Evolutionary conservation across 2,329 filamentous ascomycete genomes (phyloP), one percentile per base, ranked within the genome.

Genomic region (Ophiostoma tasmaniense): DNA sequence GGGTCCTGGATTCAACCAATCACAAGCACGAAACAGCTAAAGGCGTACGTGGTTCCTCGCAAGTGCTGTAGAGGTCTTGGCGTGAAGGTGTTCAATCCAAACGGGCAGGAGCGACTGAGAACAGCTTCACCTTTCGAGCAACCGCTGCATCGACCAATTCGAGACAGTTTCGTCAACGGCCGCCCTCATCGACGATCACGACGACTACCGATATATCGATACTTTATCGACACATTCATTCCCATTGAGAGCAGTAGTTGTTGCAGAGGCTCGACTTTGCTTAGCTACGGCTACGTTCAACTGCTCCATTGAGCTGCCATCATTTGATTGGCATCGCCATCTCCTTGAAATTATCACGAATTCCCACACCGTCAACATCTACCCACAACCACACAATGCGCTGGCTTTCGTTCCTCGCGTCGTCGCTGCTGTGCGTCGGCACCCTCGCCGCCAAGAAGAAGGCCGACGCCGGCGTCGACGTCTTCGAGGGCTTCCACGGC

Each of bases 401-500:
- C 80, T 81, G 90, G 75, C 80, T 90, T 70, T 82, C 85, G 74
- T 78, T 87, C 71, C 79, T 93, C 74, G 80, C 90, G 73, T 85
- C 88, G 70, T 80, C 89, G 76, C 81, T 91, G 73, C 78, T 92
- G 69, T 78, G 87, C 52, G 81, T 87, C 68, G 82, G 85, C 70
- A 71, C 73, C 50, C 77, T 89, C 55, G 87, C 85, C 65, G 90
- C 89, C 76, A 88, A 90, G 77, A 81, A 87, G 66, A 76, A 83
- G 14, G 73, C 78, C 67, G 75, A 78, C 55, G 37, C 64, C 22
- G 33, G 61, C 61, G 64, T 65, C 35, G 80, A 91, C 77, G 87
- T 86, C 75, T 97, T 94, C 81, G 78, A 85, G 72, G 84, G 87
- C 70, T 94, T 88, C 80, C 87, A 90, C 76, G 77, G 85, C 73